Base-by-base conservation (phyloP, 768 basidiomycete genomes). In the Solioccasus polychromus region DNA sequence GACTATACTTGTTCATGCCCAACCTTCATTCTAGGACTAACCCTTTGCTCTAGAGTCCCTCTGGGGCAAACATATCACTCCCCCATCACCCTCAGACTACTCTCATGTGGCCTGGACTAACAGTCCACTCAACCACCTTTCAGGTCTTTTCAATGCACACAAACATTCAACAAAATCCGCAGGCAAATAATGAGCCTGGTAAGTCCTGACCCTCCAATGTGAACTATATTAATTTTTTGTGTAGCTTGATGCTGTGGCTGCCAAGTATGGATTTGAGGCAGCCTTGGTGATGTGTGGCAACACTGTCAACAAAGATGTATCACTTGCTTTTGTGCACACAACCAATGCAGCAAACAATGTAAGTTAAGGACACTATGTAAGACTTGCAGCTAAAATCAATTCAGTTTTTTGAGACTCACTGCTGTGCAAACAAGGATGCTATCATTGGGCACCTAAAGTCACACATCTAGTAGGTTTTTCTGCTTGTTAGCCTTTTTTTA, bases 231-330 rank as follows among this genome's bases (percentile, higher is more conserved):
- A 9, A 43, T 18, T 2, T 29, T 11, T 20, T 12, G 7, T 10
- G 10, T 14, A 38, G 52, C 35, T 53, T 9, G 44, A 53, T 11
- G 11, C 9, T 4, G 40, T 28, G 8, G 39, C 36, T 7, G 40
- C 31, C 10, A 37, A 37, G n/a, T 44, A 53, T 42, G 44, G 44
- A 10, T 53, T 53, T 12, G 44, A 53, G 24, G 39, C 42, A 6
- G 44, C 48, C 1, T 3, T 53, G 2, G 32, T 53, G 8, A 45
- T 53, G 43, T 50, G 48, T 15, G 35, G 51, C 3, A 53, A 44
- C 5, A 37, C 35, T 4, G 26, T 53, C 5, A 44, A 53, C 23
- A 35, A 53, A 18, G 51, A 53, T 20, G 31, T 20, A 0, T 40
- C 34, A 3, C 19, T 52, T 1, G 48, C 34, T 1, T 41, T 41